Evolutionary conservation across 768 basidiomycete genomes (phyloP), one percentile per base, ranked within the genome.

Genomic region (Pisolithus orientalis): DNA sequence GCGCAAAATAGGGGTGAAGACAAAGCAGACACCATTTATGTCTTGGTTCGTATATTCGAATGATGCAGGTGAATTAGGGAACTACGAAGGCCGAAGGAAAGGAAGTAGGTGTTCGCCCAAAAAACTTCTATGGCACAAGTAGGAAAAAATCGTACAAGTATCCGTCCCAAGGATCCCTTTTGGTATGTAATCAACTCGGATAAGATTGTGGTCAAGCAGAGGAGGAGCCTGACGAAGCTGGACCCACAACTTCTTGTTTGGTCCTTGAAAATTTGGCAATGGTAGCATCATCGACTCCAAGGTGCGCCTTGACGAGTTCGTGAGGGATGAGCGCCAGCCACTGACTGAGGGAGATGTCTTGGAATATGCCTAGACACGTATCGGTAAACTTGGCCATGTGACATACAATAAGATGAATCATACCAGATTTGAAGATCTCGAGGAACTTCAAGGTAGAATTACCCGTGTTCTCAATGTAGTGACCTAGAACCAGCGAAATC

Each of bases 381-480:
- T 59, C 47, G 13, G 13, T 13, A 34, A 29, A 14, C 34, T 34
- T 34, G 34, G 11, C 34, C 13, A 14, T 34, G 14, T 34, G 34
- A 14, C 34, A 34, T 34, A 34, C 34, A 34, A 34, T 29, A 7
- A 29, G 5, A 5, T 17, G 10, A 38, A 5, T 53, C 68, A 47
- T 61, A 76, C 78, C 72, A 28, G 80, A 71, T 57, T 73, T 77
- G 62, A 84, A 80, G n/a, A 86, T 76, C 61, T 86, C 83, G 6
- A 87, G 70, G 60, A 78, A 80, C 54, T 66, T 71, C 38, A 85
- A 62, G 3, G 83, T 78, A 2, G 75, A 72, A 56, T 82, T 78
- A 14, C 83, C 83, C 4, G 75, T 80, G 63, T 85, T 84, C 62
- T 85, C 83, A 27, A 86, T 71, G 60, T 85, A 85, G 60, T 87